Percentiles rank a stretch among this genome's conserved stretches.
phyloP scores from a whole-genome alignment of 2,329 filamentous ascomycete genomes.

The Diaporthe sp. region DNA sequence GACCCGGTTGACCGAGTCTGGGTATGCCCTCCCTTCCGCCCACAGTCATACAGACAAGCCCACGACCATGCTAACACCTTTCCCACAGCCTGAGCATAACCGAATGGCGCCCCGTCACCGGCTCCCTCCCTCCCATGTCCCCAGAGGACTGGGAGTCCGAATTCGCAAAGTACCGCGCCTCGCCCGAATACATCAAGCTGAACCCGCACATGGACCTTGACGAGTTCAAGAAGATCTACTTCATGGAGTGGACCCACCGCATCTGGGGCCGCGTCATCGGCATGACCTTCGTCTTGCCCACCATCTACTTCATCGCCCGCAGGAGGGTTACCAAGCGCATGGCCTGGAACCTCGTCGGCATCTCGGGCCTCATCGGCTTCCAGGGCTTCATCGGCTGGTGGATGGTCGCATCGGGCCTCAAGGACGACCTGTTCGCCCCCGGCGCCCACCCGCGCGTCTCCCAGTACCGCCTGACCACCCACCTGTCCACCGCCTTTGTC shows the following conservation, averaged over 20 bases:
- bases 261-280: slow-evolving; percentile 95
- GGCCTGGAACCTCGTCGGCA: slow-evolving; percentile 81
- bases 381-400: slow-evolving; percentile 98
- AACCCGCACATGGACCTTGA: slow-evolving; percentile 93
- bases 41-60: neutral
- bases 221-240: slow-evolving; percentile 99
- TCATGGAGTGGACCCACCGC: slow-evolving; percentile 98
- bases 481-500: slow-evolving; percentile 89
- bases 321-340: slow-evolving; percentile 82
- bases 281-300: slow-evolving; percentile 87
- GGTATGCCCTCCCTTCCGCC: slow-evolving; percentile 62
- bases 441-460: slow-evolving; percentile 92
- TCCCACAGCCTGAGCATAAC: slow-evolving; percentile 86
- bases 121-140: slow-evolving; percentile 85
- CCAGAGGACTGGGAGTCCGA: slow-evolving; percentile 89
- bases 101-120: slow-evolving; percentile 97
- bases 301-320: slow-evolving; percentile 86
- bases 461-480: slow-evolving; percentile 91
- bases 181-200: slow-evolving; percentile 90
- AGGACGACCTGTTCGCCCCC: slow-evolving; percentile 93
- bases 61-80: slow-evolving; percentile 35
- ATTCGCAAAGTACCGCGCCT: slow-evolving; percentile 91
- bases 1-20: slow-evolving; percentile 94
- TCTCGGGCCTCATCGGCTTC: slow-evolving; percentile 90
- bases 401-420: slow-evolving; percentile 98